Evolutionary conservation across 129 eudicot genomes (phyloP).

Genomic region (Calendula officinalis): DNA sequence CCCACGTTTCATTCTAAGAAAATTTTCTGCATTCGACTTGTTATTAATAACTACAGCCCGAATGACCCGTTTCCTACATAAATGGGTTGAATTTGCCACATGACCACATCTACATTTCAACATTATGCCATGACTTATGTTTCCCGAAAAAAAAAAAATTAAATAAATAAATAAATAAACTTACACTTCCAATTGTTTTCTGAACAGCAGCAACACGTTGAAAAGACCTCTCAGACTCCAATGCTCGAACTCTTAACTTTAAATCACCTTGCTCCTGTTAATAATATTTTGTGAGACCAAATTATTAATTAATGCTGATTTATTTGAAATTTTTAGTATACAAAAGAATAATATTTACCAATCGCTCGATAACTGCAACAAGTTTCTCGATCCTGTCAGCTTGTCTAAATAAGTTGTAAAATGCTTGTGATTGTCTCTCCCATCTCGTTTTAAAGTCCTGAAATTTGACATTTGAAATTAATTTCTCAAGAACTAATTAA

Average conservation of each 20-base stretch:
- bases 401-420: slow-evolving; percentile 92
- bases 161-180: slow-evolving; percentile 27
- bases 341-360: slow-evolving; percentile 49
- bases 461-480: slow-evolving; percentile 12
- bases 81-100: too few species aligned
- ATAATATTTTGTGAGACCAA: neutral
- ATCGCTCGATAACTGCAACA: slow-evolving; percentile 70
- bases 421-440: slow-evolving; percentile 88
- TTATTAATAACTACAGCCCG: too few species aligned
- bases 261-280: slow-evolving; percentile 95
- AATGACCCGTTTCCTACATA: too few species aligned
- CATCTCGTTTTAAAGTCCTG: slow-evolving; percentile 95
- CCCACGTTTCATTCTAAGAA: too few species aligned
- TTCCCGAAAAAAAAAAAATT: too few species aligned
- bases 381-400: slow-evolving; percentile 97
- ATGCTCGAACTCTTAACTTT: slow-evolving; percentile 90
- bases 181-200: slow-evolving; percentile 82
- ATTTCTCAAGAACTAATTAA: neutral
- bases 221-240: slow-evolving; percentile 96
- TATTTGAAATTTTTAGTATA: neutral
- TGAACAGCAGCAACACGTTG: slow-evolving; percentile 98
- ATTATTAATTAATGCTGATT: neutral
- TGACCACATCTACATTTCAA: too few species aligned
- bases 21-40: too few species aligned
- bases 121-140: too few species aligned